Base-by-base conservation (phyloP, 345 rosid species). In the Dimocarpus longan region DNA sequence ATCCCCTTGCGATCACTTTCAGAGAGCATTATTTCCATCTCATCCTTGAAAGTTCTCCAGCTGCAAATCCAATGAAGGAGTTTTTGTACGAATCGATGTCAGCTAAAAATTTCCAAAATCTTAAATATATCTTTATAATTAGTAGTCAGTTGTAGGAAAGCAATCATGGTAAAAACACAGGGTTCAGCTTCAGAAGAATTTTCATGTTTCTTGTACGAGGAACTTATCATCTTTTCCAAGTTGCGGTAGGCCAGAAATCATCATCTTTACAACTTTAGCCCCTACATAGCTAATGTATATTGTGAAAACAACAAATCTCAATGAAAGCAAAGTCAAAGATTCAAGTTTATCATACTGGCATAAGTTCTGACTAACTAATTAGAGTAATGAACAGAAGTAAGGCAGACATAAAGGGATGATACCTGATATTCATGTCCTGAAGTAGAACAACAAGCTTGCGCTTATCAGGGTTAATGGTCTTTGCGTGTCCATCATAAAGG, bases 1-100 rank as follows among this genome's bases (percentile, higher is more conserved):
- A 90, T 82, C 73, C 96, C 98, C 76, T 92, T 93, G 54, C 93
- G 91, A 77, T 95, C 97, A 65, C 92, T 95, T 85, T 95, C 98
- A 68, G 76, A 65, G 1, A 95, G 91, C 97, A 93, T 92, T 8
- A 75, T 60, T 52, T 66, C 86, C 97, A 93, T 95, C 76, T 89
- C 86, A 76, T 84, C 86, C 86, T 87, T 91, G 80, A 93, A 90
- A 68, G 76, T 87, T 73, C 76, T 87, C 97, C 99, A 95, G 78
- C 98, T 93, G 93, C 85, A 88, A 78, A 83, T 68, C 59, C 70
- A 77, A 48, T 57, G 19, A 75, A 80, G 37, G 3, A 16, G 68
- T 70, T 21, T 44, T 56, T 69, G 12, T 52, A 73, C 42, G 21
- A 13, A 62, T 68, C n/a, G 71, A 50, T 7, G 39, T 16, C 19